These are phyloP conservation scores for Pythium utonaiense DNA, from an alignment of 352 stramenopile species.

Conservation along the genomic window DNA sequence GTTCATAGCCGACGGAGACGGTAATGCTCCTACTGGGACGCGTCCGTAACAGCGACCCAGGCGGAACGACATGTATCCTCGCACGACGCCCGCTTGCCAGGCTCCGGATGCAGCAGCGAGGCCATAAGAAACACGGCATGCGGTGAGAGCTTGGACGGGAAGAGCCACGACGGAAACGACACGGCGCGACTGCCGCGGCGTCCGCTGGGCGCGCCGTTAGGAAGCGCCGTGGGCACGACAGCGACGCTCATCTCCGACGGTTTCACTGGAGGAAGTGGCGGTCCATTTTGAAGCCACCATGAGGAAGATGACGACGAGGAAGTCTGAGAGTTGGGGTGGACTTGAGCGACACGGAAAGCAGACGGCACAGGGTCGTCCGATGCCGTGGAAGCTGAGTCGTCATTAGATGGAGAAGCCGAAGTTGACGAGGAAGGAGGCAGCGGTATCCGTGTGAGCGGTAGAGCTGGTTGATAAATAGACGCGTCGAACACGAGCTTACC, in stretches of 20 bases:
- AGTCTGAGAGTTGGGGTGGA: slow-evolving; percentile 22
- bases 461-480: slow-evolving; percentile 38
- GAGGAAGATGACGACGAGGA: slow-evolving; percentile 1
- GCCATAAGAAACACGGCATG: slow-evolving; percentile 63
- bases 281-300: slow-evolving; percentile 2
- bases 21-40: slow-evolving; percentile 9
- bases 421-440: slow-evolving; percentile 13
- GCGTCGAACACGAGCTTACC: slow-evolving; percentile 62
- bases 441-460: slow-evolving; percentile 20
- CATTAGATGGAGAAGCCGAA: background rate
- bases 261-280: slow-evolving; percentile 15
- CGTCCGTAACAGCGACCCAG: slow-evolving; percentile 61
- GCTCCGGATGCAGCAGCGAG: slow-evolving; percentile 82
- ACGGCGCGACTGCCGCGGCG: slow-evolving; percentile 43
- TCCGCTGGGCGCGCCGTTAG: slow-evolving; percentile 23
- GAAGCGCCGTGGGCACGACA: background rate
- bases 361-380: slow-evolving; percentile 10
- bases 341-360: slow-evolving; percentile 19
- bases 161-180: slow-evolving; percentile 81
- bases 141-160: slow-evolving; percentile 68
- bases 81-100: slow-evolving; percentile 68
- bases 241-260: slow-evolving; percentile 14
- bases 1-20: background rate
- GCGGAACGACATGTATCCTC: slow-evolving; percentile 78
- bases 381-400: background rate